phyloP scores from a whole-genome alignment of 768 basidiomycete genomes.

The Russula abietina region DNA sequence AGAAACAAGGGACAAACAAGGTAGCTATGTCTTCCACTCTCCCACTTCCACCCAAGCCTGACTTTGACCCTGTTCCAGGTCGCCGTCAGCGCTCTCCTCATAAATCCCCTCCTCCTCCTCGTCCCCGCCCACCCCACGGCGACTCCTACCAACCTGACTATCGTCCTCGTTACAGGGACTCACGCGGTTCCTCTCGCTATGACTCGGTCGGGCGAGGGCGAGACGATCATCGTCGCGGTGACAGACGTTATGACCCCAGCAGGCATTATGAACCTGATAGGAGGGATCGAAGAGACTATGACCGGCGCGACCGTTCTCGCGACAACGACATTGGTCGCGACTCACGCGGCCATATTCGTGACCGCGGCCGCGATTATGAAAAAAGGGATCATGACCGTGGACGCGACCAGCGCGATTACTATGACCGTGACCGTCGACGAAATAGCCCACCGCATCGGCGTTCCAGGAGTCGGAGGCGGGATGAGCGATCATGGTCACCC shows the following conservation, averaged over 20 bases:
- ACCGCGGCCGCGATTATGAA: constrained; percentile 18
- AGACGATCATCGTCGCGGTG: constrained; percentile 18
- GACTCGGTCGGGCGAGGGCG: constrained; percentile 12
- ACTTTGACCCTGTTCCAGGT: constrained; percentile 28
- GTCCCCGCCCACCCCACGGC: constrained; percentile 18
- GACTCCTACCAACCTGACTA: constrained; percentile 12
- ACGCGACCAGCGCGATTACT: constrained; percentile 10
- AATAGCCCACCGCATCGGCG: constrained; percentile 17
- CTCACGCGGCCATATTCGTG: constrained; percentile 10
- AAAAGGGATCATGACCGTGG: constrained; percentile 16
- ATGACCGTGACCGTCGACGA: constrained; percentile 17
- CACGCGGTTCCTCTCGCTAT: constrained; percentile 16
- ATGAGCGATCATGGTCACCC: constrained; percentile 20
- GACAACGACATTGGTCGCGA: constrained; percentile 13
- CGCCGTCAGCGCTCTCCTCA: constrained; percentile 27
- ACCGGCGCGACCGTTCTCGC: constrained; percentile 15
- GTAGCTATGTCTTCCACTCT: constrained; percentile 28
- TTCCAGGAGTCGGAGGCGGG: constrained; percentile 20
- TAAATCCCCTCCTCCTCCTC: constrained; percentile 8
- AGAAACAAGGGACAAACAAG: constrained; percentile 27
- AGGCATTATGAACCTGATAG: constrained; percentile 19
- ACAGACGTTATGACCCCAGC: constrained; percentile 16
- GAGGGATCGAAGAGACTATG: constrained; percentile 15
- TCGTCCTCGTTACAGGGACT: constrained; percentile 16
- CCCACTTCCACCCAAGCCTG: constrained; percentile 34